These are phyloP conservation scores for Scolecobasidium constrictum DNA, from an alignment of 2,329 filamentous ascomycete genomes.

Conservation along the genomic window DNA sequence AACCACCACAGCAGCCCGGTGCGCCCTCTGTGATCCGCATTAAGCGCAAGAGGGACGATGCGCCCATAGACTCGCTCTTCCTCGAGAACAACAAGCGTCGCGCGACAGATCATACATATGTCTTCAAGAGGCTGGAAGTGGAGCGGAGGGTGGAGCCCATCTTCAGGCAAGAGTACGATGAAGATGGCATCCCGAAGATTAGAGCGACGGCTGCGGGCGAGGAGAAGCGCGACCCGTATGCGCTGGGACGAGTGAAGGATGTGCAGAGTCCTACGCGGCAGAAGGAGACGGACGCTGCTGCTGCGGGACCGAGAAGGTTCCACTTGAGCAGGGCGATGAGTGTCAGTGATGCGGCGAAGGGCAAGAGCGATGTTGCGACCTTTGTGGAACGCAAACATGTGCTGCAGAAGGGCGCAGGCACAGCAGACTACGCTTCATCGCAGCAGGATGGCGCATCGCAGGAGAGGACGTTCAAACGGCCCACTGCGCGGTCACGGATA, in stretches of 20 bases:
- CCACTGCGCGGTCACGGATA: not conserved
- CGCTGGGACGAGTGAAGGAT: constrained; percentile 1
- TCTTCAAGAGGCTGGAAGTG: constrained; percentile 4
- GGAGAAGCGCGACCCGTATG: constrained; percentile 8
- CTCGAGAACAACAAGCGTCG: not conserved
- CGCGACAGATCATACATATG: constrained; percentile 6
- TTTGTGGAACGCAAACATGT: constrained; percentile 2
- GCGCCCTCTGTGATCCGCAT: constrained; percentile 41
- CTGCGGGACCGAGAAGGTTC: constrained; percentile 2
- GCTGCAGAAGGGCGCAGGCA: not conserved
- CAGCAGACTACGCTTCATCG: not conserved
- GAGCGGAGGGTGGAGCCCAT: not conserved
- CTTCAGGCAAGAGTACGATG: not conserved
- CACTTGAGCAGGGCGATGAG: constrained; percentile 1
- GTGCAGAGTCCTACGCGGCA: too few species aligned
- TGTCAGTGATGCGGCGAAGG: not conserved
- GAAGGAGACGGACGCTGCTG: too few species aligned
- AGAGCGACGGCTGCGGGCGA: constrained; percentile 4
- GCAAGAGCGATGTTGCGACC: constrained; percentile 6
- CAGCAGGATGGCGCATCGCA: constrained; percentile 2
- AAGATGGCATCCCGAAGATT: constrained; percentile 8
- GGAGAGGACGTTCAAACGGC: constrained; percentile 6
- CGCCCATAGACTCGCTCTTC: constrained; percentile 42
- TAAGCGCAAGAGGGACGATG: constrained; percentile 46
- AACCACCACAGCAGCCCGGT: constrained; percentile 26